Conservation (phyloP, 2,329 filamentous ascomycete species). For the Mycosphaerelloides madeirae region DNA sequence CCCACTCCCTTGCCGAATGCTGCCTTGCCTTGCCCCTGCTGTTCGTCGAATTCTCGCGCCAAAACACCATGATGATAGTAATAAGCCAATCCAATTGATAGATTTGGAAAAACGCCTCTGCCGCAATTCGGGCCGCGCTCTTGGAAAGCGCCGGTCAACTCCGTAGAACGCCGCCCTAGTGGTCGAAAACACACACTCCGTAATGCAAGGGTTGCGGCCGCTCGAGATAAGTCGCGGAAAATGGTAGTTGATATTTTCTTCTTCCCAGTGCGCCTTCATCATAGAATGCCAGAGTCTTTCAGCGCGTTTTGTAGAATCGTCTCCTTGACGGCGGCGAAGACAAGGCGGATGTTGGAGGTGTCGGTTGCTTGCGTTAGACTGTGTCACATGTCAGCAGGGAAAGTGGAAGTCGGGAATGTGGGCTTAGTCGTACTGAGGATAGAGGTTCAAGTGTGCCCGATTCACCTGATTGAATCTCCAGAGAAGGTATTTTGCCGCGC, state of each 20-base stretch:
- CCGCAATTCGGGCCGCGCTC: constrained; percentile 19
- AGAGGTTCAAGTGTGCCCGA: constrained; percentile 88
- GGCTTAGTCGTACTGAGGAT: constrained; percentile 75
- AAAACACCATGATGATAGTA: too few relatives aligned
- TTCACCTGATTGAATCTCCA: constrained; percentile 99
- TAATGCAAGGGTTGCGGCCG: too few relatives aligned
- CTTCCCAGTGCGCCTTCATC: constrained; percentile 6
- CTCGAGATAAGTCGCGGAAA: too few relatives aligned
- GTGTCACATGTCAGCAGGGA: constrained; percentile 13
- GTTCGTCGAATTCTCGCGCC: too few relatives aligned
- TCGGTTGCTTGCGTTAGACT: constrained; percentile 98
- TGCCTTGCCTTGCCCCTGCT: too few relatives aligned
- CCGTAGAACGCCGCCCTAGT: too few relatives aligned
- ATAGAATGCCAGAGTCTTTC: constrained; percentile 93
- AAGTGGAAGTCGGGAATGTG: constrained; percentile 7
- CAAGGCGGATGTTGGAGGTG: constrained; percentile 94
- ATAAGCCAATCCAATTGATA: too few relatives aligned
- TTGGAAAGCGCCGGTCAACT: constrained; percentile 8
- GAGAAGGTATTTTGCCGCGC: constrained; percentile 92
- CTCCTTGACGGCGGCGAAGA: constrained; percentile 97
- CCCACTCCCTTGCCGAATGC: too few relatives aligned
- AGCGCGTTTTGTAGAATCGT: constrained; percentile 97
- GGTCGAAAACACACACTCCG: too few relatives aligned
- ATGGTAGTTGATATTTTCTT: too few relatives aligned
- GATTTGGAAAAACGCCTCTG: constrained; percentile 16